A percentile compares a stretch with the other conserved stretches of the same genome.
Conservation (phyloP, 352 stramenopile species). For the Blastocystis sp. region DNA sequence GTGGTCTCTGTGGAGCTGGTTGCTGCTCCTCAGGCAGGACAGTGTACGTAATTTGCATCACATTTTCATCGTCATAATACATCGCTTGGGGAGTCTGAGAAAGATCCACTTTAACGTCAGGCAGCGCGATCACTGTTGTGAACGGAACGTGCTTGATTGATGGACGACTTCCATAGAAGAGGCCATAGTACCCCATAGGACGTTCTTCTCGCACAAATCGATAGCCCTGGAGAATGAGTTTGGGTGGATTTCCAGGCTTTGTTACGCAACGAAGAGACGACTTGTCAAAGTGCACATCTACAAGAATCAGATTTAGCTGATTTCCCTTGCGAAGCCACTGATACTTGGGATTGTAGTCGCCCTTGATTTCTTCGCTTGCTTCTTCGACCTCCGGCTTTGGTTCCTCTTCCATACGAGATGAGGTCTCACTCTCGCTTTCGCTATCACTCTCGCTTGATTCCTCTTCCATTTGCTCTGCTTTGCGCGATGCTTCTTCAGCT, state of each 20-base stretch:
- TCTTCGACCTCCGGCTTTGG: slow-evolving; percentile 1
- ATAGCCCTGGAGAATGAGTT: slow-evolving; percentile 45
- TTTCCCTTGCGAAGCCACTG: slow-evolving; percentile 49
- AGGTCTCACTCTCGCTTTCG: neutral
- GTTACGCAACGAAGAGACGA: slow-evolving; percentile 34
- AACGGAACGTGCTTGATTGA: slow-evolving; percentile 13
- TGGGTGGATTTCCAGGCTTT: neutral
- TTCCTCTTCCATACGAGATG: neutral
- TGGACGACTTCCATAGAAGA: slow-evolving; percentile 9
- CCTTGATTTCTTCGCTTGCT: neutral
- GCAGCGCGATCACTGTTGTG: slow-evolving; percentile 39
- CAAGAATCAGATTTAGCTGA: neutral
- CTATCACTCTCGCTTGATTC: neutral
- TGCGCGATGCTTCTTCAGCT: neutral
- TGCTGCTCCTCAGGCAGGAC: neutral
- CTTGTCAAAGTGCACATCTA: slow-evolving; percentile 44
- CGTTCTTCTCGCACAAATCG: neutral
- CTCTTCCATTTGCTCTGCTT: slow-evolving; percentile 1
- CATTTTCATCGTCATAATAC: slow-evolving; percentile 49
- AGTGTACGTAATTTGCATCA: slow-evolving; percentile 37
- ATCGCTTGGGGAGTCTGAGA: neutral
- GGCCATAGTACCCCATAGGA: neutral
- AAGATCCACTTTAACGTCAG: slow-evolving; percentile 10
- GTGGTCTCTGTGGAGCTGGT: neutral
- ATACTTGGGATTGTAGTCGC: slow-evolving; percentile 45